phyloP scores from a whole-genome alignment of 2,329 filamentous ascomycete species.

The Cercospora sp. region DNA sequence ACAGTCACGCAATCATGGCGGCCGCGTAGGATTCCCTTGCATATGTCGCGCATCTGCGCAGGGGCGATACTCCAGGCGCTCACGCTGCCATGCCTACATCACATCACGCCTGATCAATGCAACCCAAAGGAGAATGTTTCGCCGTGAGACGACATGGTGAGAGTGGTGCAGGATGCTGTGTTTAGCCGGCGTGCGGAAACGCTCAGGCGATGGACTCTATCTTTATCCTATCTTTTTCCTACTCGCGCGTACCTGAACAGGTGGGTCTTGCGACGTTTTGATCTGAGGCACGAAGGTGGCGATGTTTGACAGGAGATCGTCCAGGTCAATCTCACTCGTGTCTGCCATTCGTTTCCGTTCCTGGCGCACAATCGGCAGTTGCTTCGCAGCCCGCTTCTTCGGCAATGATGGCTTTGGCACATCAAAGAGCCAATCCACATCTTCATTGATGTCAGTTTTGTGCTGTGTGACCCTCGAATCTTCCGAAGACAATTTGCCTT shows the following conservation, averaged over 20 bases:
- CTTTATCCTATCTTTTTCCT: not conserved
- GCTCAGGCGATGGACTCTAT: not conserved
- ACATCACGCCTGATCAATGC: not conserved
- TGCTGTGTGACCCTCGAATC: not conserved
- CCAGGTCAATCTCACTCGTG: conserved; percentile 30
- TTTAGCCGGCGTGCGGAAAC: not conserved
- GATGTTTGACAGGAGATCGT: conserved; percentile 35
- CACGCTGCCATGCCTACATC: not conserved
- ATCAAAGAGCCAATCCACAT: conserved; percentile 34
- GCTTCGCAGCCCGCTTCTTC: not conserved
- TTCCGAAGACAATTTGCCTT: not conserved
- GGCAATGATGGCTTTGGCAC: not conserved
- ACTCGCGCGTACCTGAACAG: not conserved
- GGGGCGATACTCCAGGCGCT: not conserved
- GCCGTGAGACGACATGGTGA: not conserved
- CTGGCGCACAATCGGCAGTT: not conserved
- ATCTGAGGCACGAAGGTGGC: conserved; percentile 21
- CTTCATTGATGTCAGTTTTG: not conserved
- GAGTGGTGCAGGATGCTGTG: not conserved
- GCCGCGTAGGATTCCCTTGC: not conserved
- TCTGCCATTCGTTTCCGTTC: not conserved
- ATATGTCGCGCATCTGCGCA: not conserved
- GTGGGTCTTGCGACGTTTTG: not conserved
- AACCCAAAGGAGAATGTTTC: not conserved
- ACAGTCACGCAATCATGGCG: not conserved